Base-by-base conservation (phyloP, 805 yeast species). In the Yamadazyma philogaea region DNA sequence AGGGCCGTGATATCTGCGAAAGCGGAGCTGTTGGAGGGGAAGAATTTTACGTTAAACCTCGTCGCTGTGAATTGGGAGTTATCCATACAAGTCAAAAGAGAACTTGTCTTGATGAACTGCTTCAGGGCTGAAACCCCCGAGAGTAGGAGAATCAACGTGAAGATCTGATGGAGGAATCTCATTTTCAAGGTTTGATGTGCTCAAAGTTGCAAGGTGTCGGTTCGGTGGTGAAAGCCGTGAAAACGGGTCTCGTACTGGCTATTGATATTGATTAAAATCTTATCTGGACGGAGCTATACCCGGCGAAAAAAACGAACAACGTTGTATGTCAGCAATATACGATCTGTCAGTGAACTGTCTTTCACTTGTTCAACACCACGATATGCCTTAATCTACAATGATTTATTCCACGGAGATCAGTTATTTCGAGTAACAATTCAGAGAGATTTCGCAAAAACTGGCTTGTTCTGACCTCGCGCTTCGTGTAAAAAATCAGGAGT, bases 11-110 rank as follows among this genome's bases (percentile, higher is more conserved):
- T 72, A 51, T 85, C 81, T 52, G 88, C 80, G 4, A 64, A 70
- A 7, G 83, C 82, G 1, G 84, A 71, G 16, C 61, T 63, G 61
- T 84, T 85, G 34, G 63, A 71, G 3, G 96, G 95, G 56, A 67
- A 82, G 60, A 75, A 87, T 33, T 64, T 64, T 39, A 90, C 95
- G 53, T 87, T 85, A 58, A 93, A 90, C 50, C 73, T 78, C 7
- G 89, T 78, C 4, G 97, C 91, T 2, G 96, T 81, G 54, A 93
- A 81, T 59, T 81, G 84, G 6, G 99, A 90, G 61, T 85, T 71
- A 33, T 81, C 83, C 96, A 89, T 90, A 70, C 99, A 93, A 30
- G 98, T 87, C 53, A 91, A 69, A 51, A 93, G 71, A 7, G 97
- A 87, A 15, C 79, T 61, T 0, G 93, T 77, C 48, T 63, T 68